A percentile compares a stretch with the other conserved stretches of the same genome.
These are phyloP conservation scores for Trichoderma atrobrunneum DNA, from an alignment of 2,329 filamentous ascomycete species.

Conservation along the genomic window DNA sequence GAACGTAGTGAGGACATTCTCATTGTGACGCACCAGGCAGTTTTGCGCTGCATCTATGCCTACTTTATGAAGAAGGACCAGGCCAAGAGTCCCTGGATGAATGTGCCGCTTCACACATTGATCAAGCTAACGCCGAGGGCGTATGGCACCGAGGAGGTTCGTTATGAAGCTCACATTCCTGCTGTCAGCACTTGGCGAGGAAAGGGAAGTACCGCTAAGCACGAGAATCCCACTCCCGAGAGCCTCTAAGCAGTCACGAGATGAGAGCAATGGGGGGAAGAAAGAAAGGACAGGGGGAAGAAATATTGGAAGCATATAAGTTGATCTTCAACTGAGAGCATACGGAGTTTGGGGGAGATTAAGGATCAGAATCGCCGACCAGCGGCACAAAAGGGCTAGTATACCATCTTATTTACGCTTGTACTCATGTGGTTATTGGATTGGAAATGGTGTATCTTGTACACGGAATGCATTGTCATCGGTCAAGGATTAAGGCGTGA, in stretches of 20 bases:
- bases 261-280: neutral
- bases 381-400: slow-evolving; percentile 13
- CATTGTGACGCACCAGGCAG: slow-evolving; percentile 96
- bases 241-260: slow-evolving; percentile 22
- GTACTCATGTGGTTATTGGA: neutral
- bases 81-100: slow-evolving; percentile 94
- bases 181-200: slow-evolving; percentile 95
- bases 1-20: slow-evolving; percentile 95
- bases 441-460: slow-evolving; percentile 6
- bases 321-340: neutral
- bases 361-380: neutral
- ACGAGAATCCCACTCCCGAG: slow-evolving; percentile 60
- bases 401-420: slow-evolving; percentile 3
- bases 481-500: neutral
- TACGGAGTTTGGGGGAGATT: slow-evolving; percentile 10
- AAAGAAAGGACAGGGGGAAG: neutral
- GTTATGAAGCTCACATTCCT: slow-evolving; percentile 85
- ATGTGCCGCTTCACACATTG: slow-evolving; percentile 90
- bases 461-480: slow-evolving; percentile 7
- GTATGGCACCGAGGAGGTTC: slow-evolving; percentile 87
- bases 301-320: neutral
- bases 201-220: slow-evolving; percentile 88
- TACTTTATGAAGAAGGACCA: slow-evolving; percentile 99
- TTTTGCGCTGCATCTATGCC: slow-evolving; percentile 93
- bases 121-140: slow-evolving; percentile 95